These are phyloP conservation scores for Themeda triandra DNA, from an alignment of 176 grass and related monocot genomes.

Conservation along the genomic window DNA sequence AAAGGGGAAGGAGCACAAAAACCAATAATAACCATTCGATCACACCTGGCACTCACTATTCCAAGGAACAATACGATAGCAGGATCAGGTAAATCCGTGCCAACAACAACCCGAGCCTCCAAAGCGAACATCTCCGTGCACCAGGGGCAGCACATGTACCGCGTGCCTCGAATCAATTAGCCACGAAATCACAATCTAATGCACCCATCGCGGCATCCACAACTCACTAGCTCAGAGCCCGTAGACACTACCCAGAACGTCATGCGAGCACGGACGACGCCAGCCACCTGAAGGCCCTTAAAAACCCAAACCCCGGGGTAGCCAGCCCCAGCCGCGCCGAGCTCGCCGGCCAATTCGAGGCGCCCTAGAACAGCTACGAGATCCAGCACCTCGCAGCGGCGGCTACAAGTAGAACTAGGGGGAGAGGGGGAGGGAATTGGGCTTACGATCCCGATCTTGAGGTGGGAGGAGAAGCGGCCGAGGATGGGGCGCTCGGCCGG, in stretches of 20 bases:
- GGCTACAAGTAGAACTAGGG: background rate
- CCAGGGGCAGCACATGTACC: background rate
- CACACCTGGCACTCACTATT: background rate
- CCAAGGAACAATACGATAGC: background rate
- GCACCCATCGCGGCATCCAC: background rate
- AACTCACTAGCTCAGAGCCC: background rate
- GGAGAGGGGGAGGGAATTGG: background rate
- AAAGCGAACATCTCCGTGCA: background rate
- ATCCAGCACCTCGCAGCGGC: background rate
- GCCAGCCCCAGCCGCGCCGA: background rate
- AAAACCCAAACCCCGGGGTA: background rate
- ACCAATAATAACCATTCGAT: background rate
- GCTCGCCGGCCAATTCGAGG: background rate
- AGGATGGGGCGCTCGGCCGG: conserved; percentile 84
- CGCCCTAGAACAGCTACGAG: background rate
- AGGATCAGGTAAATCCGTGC: background rate
- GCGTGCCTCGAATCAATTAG: background rate
- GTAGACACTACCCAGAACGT: background rate
- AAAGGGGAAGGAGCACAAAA: background rate
- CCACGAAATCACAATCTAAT: background rate
- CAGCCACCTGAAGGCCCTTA: background rate
- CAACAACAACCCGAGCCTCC: background rate
- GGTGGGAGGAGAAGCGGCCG: conserved; percentile 95
- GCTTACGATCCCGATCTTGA: conserved; percentile 98
- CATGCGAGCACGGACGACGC: background rate